phyloP scores from a whole-genome alignment of 1,139 yeast genomes.

The Petasospora rhodanensis region DNA sequence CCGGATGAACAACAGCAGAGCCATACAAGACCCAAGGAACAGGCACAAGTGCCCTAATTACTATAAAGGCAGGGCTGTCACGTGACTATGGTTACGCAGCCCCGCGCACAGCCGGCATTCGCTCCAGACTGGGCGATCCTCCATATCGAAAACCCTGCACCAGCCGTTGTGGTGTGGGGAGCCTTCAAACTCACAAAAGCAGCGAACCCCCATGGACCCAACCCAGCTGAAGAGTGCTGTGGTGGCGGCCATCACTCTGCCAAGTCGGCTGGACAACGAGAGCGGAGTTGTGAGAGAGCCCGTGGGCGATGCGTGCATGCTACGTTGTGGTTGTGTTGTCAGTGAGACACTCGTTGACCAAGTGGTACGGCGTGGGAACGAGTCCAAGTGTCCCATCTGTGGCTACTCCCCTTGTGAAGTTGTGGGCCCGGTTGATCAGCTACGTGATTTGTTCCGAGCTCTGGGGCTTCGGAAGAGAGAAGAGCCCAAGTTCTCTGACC shows the following conservation, averaged over 20 bases:
- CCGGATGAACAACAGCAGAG: too few relatives aligned
- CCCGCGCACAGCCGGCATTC: too few relatives aligned
- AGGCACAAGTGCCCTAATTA: too few relatives aligned
- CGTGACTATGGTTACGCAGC: too few relatives aligned
- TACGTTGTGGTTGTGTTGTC: constrained; percentile 69
- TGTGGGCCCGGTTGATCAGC: constrained; percentile 44
- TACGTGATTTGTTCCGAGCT: constrained; percentile 43
- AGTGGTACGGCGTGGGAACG: constrained; percentile 6
- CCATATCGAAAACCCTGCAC: too few relatives aligned
- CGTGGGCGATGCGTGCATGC: constrained; percentile 32
- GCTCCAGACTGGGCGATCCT: too few relatives aligned
- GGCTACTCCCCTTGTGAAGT: constrained; percentile 28
- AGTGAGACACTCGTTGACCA: constrained; percentile 53
- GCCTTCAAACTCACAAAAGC: too few relatives aligned
- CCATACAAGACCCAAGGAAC: too few relatives aligned
- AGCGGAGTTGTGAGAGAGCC: constrained; percentile 5
- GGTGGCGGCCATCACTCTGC: constrained; percentile 5
- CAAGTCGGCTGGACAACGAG: constrained; percentile 5
- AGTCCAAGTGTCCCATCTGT: constrained; percentile 48
- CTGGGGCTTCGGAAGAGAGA: constrained; percentile 7
- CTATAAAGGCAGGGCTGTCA: too few relatives aligned
- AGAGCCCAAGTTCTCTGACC: constrained; percentile 5
- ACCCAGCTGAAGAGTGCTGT: constrained; percentile 3
- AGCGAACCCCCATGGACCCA: too few relatives aligned
- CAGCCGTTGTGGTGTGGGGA: too few relatives aligned